Evolutionary conservation across 1,139 yeast species (phyloP), one percentile per base, ranked within the genome.

Genomic region (Lodderomyces margitis): DNA sequence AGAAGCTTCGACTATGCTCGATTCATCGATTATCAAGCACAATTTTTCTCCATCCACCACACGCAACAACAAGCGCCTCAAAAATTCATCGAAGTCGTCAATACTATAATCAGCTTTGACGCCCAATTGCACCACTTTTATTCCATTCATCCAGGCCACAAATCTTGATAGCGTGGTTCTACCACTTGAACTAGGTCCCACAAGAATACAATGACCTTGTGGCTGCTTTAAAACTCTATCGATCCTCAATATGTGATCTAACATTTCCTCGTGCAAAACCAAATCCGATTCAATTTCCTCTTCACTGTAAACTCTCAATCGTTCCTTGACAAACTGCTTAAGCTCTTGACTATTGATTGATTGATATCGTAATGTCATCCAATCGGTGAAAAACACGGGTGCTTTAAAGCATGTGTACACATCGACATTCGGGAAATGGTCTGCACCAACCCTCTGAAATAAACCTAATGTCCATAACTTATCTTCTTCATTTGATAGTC

Each of bases 71-170:
- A 87, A 59, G 0, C 64, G 64, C 43, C 87, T 72, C 40, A 92
- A 62, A 5, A 79, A 78, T 0, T 64, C 59, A 49, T 88, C 96
- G 62, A 91, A 91, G 40, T 87, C 86, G 0, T 56, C 57, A 14
- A 87, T 66, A 0, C 75, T 62, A 54, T 80, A 89, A 15, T 67
- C 68, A 12, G 78, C 61, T 25, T 76, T 71, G 0, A 86, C 84
- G 34, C 66, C 69, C 32, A 92, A 70, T 51, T 82, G 88, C 17
- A 73, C 64, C 0, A 81, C 71, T 34, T 71, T 75, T 19, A 87
- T 59, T 0, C 96, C 97, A 57, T 87, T 86, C 67, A 89, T 78
- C 98, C 98, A 92, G 0, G 95, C 81, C 4, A 87, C 96, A 69
- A 92, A 91, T 46, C 81, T 77, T 0, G 87, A 72, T 36, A 89